Evolutionary conservation across 441 rosid genomes (phyloP).

Genomic region (Kokia cookei): DNA sequence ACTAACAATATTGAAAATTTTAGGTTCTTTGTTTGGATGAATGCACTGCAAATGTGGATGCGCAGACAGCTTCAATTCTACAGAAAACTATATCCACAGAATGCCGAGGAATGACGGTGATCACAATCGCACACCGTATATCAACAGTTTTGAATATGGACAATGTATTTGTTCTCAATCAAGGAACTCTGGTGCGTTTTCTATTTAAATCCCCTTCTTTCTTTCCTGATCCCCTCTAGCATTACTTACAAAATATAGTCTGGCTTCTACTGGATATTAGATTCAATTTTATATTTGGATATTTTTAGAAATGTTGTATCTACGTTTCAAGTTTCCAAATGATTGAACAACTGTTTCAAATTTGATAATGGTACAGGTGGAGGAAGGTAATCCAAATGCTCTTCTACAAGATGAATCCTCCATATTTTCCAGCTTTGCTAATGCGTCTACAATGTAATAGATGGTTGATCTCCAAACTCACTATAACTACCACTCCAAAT

Average conservation of each 20-base stretch:
- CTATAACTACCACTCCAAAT: background rate
- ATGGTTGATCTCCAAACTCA: background rate
- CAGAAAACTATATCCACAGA: conserved; percentile 65
- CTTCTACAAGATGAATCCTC: conserved; percentile 57
- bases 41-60: conserved; percentile 84
- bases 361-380: conserved; percentile 39
- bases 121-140: conserved; percentile 93
- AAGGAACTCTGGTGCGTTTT: conserved; percentile 53
- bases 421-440: conserved; percentile 62
- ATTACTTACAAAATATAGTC: background rate
- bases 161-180: conserved; percentile 64
- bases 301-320: background rate
- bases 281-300: background rate
- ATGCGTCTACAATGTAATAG: conserved; percentile 59
- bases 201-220: background rate
- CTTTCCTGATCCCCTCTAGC: too few relatives aligned
- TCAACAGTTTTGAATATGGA: conserved; percentile 79
- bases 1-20: conserved; percentile 4
- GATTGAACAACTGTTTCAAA: background rate
- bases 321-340: background rate
- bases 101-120: conserved; percentile 72
- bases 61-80: conserved; percentile 67
- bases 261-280: background rate
- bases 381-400: conserved; percentile 68
- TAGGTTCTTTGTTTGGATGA: conserved; percentile 94